Conservation (phyloP, 2,329 filamentous ascomycete species). For the Colletotrichum lupini region DNA sequence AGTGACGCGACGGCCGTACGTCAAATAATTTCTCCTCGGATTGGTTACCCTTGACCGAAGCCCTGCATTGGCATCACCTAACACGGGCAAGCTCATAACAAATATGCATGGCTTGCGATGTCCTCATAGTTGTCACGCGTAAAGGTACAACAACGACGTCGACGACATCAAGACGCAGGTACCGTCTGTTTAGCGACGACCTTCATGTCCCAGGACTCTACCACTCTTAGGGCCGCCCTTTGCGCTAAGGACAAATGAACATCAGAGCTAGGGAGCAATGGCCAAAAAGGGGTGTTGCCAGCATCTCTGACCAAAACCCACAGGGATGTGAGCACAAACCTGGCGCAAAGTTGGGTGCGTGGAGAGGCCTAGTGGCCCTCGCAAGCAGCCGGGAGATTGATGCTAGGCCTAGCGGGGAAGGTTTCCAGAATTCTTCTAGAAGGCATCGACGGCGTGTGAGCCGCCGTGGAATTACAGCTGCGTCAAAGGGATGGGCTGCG, state of each 20-base stretch:
- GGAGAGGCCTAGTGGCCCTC: conserved; percentile 40
- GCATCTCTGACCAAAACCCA: conserved; percentile 27
- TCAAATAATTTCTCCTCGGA: not conserved
- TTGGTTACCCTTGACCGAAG: not conserved
- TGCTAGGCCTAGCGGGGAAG: conserved; percentile 45
- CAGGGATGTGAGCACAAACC: conserved; percentile 23
- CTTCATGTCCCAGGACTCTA: conserved; percentile 9
- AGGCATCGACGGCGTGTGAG: conserved; percentile 26
- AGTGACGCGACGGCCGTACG: conserved; percentile 17
- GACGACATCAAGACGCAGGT: not conserved
- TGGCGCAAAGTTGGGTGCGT: conserved; percentile 40
- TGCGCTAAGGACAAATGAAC: conserved; percentile 13
- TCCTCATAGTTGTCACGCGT: not conserved
- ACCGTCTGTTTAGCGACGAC: conserved; percentile 9
- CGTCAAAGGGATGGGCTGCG: conserved; percentile 29
- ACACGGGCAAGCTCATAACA: not conserved
- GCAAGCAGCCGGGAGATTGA: conserved; percentile 43
- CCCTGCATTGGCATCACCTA: not conserved
- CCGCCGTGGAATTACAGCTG: conserved; percentile 23
- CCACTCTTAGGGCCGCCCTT: conserved; percentile 5
- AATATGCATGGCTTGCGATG: conserved; percentile 4
- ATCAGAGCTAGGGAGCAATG: conserved; percentile 14
- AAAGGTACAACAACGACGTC: not conserved
- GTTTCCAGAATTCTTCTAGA: conserved; percentile 49
- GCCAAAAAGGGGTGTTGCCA: conserved; percentile 26